phyloP scores from a whole-genome alignment of 176 grass and related monocot genomes.

The Bothriochloa decipiens region DNA sequence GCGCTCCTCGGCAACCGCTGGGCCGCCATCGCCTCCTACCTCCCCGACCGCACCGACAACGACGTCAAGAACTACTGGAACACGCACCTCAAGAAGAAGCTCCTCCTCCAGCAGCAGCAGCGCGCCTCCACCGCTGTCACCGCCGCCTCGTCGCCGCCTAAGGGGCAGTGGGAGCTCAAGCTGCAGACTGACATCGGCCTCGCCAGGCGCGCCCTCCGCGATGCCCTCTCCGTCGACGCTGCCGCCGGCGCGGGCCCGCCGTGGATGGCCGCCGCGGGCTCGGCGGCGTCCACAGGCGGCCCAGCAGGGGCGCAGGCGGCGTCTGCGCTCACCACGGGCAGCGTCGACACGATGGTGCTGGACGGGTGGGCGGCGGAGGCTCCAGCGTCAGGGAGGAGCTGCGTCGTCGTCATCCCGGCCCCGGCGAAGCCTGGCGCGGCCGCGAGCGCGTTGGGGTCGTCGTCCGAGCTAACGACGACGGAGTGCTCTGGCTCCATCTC shows the following conservation, averaged over 20 bases:
- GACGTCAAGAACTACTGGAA: conserved; percentile 92
- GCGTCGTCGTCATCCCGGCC: neutral
- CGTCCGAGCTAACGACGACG: conserved; percentile 41
- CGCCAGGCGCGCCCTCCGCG: conserved; percentile 62
- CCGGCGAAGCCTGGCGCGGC: neutral
- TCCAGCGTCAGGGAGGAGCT: neutral
- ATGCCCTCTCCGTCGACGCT: conserved; percentile 60
- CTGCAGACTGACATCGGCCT: conserved; percentile 79
- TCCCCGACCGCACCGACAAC: conserved; percentile 77
- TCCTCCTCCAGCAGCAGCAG: neutral
- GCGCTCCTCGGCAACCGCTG: conserved; percentile 88
- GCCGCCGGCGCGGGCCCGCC: neutral
- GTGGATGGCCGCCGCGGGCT: neutral
- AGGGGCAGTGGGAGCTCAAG: conserved; percentile 74
- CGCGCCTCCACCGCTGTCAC: neutral
- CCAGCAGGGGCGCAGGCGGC: neutral
- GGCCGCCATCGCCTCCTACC: conserved; percentile 83
- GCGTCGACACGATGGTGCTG: conserved; percentile 54
- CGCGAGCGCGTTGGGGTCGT: conserved; percentile 36
- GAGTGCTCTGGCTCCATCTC: conserved; percentile 40
- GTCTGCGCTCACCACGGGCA: conserved; percentile 40
- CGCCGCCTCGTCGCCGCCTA: neutral
- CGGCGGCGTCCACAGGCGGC: neutral
- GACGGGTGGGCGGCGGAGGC: conserved; percentile 44
- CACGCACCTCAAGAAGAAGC: conserved; percentile 73